Percentiles rank a stretch among this genome's conserved stretches.
These are phyloP conservation scores for Cladosporium sphaerospermum DNA, from an alignment of 2,329 filamentous ascomycete species.

Conservation along the genomic window DNA sequence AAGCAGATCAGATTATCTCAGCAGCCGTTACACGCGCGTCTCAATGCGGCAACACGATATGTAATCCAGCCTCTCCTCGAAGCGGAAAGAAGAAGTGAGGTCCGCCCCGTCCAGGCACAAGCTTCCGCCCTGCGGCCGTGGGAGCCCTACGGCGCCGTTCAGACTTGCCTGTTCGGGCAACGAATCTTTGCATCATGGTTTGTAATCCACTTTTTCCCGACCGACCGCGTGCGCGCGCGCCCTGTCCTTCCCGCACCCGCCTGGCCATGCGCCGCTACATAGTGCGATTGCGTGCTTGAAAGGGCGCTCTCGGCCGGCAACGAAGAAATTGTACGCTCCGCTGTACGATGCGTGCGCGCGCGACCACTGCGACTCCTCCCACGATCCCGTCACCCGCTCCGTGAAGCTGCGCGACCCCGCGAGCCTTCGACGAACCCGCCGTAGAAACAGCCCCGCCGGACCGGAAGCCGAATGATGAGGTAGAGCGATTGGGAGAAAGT, in stretches of 20 bases:
- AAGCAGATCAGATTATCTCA: not conserved
- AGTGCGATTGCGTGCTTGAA: slow-evolving; percentile 11
- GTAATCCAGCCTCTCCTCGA: not conserved
- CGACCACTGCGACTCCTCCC: not conserved
- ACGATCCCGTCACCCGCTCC: not conserved
- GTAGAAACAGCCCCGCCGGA: not conserved
- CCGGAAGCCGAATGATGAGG: not conserved
- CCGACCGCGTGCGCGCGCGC: not conserved
- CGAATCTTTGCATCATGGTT: slow-evolving; percentile 13
- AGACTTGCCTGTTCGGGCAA: not conserved
- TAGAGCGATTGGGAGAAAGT: slow-evolving; percentile 1
- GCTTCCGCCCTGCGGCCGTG: not conserved
- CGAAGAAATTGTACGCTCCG: not conserved
- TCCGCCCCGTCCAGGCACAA: not conserved
- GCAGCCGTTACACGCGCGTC: not conserved
- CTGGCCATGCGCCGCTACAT: not conserved
- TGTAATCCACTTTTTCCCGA: slow-evolving; percentile 13
- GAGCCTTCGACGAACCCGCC: not conserved
- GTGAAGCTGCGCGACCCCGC: not conserved
- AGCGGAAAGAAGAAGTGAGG: slow-evolving; percentile 1
- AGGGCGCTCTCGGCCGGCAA: not conserved
- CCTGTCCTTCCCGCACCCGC: slow-evolving; percentile 1
- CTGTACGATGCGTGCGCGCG: not conserved
- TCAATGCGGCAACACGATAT: not conserved
- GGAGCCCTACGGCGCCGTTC: not conserved